Percentiles rank a stretch among this genome's conserved stretches.
Evolutionary conservation across 2,329 filamentous ascomycete genomes (phyloP).

Genomic region (Anthostomella pinea): DNA sequence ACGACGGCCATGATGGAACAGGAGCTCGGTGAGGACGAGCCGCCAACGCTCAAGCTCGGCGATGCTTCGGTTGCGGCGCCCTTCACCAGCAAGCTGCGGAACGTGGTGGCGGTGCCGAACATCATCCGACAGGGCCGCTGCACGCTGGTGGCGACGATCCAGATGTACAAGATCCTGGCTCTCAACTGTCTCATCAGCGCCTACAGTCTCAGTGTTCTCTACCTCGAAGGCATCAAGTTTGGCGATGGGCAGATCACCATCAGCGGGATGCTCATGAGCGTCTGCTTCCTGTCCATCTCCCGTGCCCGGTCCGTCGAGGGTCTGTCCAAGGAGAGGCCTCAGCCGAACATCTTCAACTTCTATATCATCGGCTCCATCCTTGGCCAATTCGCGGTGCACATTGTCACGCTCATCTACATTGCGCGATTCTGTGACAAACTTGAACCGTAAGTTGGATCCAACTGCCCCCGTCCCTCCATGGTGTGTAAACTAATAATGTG

Average conservation of each 20-base stretch:
- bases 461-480: neutral
- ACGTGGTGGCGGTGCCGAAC: slow-evolving; percentile 95
- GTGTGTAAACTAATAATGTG: slow-evolving; percentile 24
- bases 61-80: slow-evolving; percentile 96
- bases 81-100: slow-evolving; percentile 95
- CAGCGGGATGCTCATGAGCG: slow-evolving; percentile 99
- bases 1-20: slow-evolving; percentile 85
- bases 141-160: slow-evolving; percentile 95
- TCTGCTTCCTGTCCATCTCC: slow-evolving; percentile 98
- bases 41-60: slow-evolving; percentile 92
- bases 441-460: slow-evolving; percentile 68
- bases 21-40: slow-evolving; percentile 84
- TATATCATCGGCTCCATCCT: slow-evolving; percentile 98
- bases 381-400: slow-evolving; percentile 95
- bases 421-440: slow-evolving; percentile 82
- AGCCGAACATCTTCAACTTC: slow-evolving; percentile 98
- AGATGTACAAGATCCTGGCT: slow-evolving; percentile 99
- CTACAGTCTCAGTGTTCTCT: slow-evolving; percentile 93
- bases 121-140: slow-evolving; percentile 97
- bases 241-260: slow-evolving; percentile 98
- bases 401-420: slow-evolving; percentile 90
- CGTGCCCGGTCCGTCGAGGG: slow-evolving; percentile 93
- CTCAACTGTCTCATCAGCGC: slow-evolving; percentile 97
- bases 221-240: slow-evolving; percentile 98
- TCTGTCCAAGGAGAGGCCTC: slow-evolving; percentile 92